Conservation (phyloP, 2,329 filamentous ascomycete species). For the Talaromyces pinophilus region DNA sequence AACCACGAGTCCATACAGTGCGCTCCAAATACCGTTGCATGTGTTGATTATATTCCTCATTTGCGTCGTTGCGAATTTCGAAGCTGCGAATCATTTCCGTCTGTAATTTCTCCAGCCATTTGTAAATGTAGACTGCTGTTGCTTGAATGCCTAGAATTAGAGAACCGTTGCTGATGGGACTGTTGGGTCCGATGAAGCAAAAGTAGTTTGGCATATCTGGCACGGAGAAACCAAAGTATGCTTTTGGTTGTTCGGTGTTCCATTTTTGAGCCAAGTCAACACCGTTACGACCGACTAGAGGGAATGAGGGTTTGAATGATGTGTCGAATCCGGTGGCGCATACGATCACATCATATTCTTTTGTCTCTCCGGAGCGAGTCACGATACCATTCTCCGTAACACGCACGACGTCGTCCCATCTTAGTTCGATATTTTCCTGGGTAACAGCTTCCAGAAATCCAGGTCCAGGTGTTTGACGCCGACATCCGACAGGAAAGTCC, state of each 20-base stretch:
- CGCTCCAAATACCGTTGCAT: constrained; percentile 6
- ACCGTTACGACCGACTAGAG: constrained; percentile 41
- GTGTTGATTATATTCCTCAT: constrained; percentile 18
- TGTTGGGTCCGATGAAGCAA: constrained; percentile 35
- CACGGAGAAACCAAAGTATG: constrained; percentile 50
- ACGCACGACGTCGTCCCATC: background rate
- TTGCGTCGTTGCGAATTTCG: constrained; percentile 7
- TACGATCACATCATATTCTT: background rate
- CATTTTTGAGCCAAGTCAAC: constrained; percentile 49
- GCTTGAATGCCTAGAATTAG: constrained; percentile 14
- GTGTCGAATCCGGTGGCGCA: constrained; percentile 45
- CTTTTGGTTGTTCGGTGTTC: constrained; percentile 40
- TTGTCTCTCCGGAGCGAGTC: background rate
- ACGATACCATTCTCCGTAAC: background rate
- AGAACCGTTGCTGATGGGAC: constrained; percentile 45
- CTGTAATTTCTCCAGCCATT: constrained; percentile 15
- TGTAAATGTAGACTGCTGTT: constrained; percentile 8
- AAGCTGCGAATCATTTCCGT: constrained; percentile 17
- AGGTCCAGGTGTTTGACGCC: background rate
- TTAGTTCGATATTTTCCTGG: background rate
- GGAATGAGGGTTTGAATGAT: constrained; percentile 34
- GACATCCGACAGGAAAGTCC: background rate
- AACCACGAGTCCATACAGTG: constrained; percentile 14
- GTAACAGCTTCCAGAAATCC: background rate
- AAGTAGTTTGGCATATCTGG: constrained; percentile 52